phyloP scores from a whole-genome alignment of 345 rosid genomes.

The Jatropha curcas region DNA sequence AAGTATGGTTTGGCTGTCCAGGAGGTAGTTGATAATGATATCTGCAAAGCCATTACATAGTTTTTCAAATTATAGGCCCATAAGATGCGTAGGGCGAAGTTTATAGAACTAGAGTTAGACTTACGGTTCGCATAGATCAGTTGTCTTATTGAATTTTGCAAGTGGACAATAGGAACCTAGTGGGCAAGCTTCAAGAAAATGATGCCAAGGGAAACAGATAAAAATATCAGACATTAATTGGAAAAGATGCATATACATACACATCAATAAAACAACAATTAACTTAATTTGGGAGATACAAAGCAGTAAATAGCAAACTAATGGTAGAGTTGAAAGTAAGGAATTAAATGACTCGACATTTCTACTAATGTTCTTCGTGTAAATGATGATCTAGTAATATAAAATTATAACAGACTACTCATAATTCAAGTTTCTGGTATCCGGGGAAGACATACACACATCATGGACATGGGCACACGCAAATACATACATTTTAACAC shows the following conservation, averaged over 20 bases:
- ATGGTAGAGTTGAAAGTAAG: background rate
- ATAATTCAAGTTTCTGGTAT: constrained; percentile 4
- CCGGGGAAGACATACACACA: too few species aligned
- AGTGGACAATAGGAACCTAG: constrained; percentile 66
- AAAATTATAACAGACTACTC: background rate
- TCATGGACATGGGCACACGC: too few species aligned
- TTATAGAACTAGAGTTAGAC: constrained; percentile 24
- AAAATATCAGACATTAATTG: background rate
- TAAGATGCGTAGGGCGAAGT: constrained; percentile 3
- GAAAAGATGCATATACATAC: background rate
- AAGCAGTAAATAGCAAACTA: background rate
- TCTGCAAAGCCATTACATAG: constrained; percentile 41
- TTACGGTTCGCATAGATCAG: constrained; percentile 73
- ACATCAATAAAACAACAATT: background rate
- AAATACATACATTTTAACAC: too few species aligned
- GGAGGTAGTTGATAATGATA: constrained; percentile 79
- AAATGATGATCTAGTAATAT: background rate
- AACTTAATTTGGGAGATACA: background rate
- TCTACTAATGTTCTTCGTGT: background rate
- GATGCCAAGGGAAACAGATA: constrained; percentile 8
- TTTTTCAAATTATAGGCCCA: constrained; percentile 4
- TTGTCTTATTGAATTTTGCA: constrained; percentile 45
- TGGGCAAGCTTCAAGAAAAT: constrained; percentile 60
- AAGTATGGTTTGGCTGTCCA: constrained; percentile 69
- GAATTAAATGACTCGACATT: background rate